Evolutionary conservation across 2,329 filamentous ascomycete genomes (phyloP), one percentile per base, ranked within the genome.

Genomic region (Beauveria scarabaeidicola): DNA sequence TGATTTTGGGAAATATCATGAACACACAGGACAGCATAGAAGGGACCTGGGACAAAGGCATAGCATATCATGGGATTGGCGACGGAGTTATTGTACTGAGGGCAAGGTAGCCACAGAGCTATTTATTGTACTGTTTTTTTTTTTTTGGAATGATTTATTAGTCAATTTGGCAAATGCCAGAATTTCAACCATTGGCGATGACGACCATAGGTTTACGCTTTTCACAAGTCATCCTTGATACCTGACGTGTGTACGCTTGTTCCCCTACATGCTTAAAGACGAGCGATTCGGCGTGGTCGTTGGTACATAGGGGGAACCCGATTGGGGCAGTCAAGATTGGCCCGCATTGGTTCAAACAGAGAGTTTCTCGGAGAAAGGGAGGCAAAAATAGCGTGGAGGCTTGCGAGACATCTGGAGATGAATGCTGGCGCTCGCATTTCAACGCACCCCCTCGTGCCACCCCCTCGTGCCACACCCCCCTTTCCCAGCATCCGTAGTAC

Each of bases 31-130:
- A 57, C 32, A 46, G 54, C 44, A 57, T 57, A 50, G 32, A 50
- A 25, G 44, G 44, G 44, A 41, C 19, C 27, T 50, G 44, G 54
- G 44, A 57, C 29, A 32, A 17, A 32, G 5, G 44, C 29, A 47
- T 56, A 50, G 54, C 54, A 50, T 40, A 57, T 41, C 21, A 50
- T 36, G 44, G 54, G 54, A 57, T 57, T 57, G 15, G 54, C 29
- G 23, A 57, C 53, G 54, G 54, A 50, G 43, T 56, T 50, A 50
- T 29, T 50, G 32, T 41, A 41, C 46, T 7, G 43, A 29, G 32
- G 32, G 44, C 29, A 29, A 3, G n/a, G 17, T 8, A 25, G 44
- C 44, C 53, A 29, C 53, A 57, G 17, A 57, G 10, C 17, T 15
- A 21, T 40, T 40, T 15, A 53, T 21, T 41, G 46, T 36, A 44